Percentiles rank a stretch among this genome's conserved stretches.
phyloP scores from a whole-genome alignment of 306 rosid genomes.

The barrel medic (Medicago truncatula) region DNA sequence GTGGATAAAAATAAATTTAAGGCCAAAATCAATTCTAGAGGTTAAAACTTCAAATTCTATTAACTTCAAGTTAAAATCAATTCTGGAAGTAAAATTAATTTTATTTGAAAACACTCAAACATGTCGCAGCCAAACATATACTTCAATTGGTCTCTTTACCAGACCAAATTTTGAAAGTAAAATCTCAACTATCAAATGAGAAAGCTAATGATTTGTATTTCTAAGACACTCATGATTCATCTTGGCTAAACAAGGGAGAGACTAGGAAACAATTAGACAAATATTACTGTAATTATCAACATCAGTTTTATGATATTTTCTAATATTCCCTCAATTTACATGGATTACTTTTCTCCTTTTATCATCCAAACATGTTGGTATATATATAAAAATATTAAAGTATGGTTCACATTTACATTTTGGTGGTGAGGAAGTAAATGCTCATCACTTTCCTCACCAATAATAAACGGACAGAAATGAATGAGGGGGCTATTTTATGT shows the following conservation, averaged over 20 bases:
- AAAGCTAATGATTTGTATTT: not conserved
- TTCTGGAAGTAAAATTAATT: too few relatives aligned
- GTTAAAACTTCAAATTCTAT: too few relatives aligned
- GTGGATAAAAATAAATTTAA: too few relatives aligned
- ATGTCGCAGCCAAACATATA: not conserved
- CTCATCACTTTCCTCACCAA: constrained; percentile 32
- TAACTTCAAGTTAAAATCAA: too few relatives aligned
- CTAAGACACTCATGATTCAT: not conserved
- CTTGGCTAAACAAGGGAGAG: not conserved
- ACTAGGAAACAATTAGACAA: not conserved
- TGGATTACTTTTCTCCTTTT: not conserved
- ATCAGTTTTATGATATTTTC: not conserved
- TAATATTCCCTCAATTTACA: not conserved
- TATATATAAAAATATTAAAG: not conserved
- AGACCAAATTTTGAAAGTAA: not conserved
- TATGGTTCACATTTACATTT: not conserved
- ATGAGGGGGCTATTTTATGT: constrained; percentile 1
- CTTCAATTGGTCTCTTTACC: constrained; percentile 10
- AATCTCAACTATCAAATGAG: not conserved
- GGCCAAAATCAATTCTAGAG: too few relatives aligned
- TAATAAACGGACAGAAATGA: constrained; percentile 24
- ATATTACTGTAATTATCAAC: not conserved
- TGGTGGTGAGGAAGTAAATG: constrained; percentile 35
- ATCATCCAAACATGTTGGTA: not conserved
- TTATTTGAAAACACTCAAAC: too few relatives aligned